Evolutionary conservation across 1,139 yeast genomes (phyloP), one percentile per base, ranked within the genome.

Genomic region (Sugiyamaella castrensis): DNA sequence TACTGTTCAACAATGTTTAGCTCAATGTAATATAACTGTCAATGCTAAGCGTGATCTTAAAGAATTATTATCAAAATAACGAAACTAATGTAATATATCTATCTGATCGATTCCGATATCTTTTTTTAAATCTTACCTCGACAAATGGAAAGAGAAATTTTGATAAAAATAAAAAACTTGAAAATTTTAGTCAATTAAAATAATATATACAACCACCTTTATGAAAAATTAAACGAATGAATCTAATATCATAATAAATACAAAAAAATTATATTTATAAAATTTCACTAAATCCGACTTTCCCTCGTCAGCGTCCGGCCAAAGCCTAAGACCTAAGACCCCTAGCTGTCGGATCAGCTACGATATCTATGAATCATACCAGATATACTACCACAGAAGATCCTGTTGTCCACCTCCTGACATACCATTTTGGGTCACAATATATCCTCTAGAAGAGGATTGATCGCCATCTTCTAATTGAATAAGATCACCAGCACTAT

Each of bases 391-490:
- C 62, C 61, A 58, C 38, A 58, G 46, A 15, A 58, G 37, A 38
- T 58, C 60, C 26, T 56, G 49, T 28, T 53, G 57, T 7, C 44
- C 50, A 10, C 53, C 53, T 8, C 54, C 42, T n/a, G 54, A 50
- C 15, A 52, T 34, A 2, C 62, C 62, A 40, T 58, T 58, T 39
- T 58, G 61, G 8, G 59, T 51, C 24, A 57, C 60, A 8, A 53
- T 45, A 29, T 50, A 52, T 11, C 42, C 41, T 13, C 42, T 26
- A 15, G 37, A 32, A n/a, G 50, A 29, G 15, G 40, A 33, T 9
- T 47, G 39, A 9, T 46, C 33, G 15, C 46, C 36, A 26, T 52
- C 53, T 37, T 54, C 60, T 8, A 57, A 36, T 32, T 56, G 55
- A 33, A 56, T 56, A 27, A 57, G 53, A 31, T 52, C 49, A 12